Evolutionary conservation across 2,329 filamentous ascomycete genomes (phyloP).

Genomic region (Atkinsonella texensis): DNA sequence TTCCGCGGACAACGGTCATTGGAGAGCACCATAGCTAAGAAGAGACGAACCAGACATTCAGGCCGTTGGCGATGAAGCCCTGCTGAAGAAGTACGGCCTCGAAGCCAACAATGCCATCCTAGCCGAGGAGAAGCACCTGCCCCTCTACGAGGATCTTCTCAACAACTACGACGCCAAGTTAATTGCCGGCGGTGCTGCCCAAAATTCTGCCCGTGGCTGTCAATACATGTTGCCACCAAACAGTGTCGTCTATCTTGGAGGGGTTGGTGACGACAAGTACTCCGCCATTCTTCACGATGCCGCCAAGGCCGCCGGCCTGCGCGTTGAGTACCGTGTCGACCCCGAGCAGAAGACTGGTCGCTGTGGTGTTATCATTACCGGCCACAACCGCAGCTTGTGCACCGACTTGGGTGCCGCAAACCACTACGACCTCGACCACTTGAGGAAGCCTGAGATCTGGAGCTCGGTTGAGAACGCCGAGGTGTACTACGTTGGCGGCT

Average conservation of each 20-base stretch:
- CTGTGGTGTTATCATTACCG: slow-evolving; percentile 94
- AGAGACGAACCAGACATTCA: slow-evolving; percentile 61
- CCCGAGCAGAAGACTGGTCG: slow-evolving; percentile 74
- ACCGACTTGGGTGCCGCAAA: slow-evolving; percentile 95
- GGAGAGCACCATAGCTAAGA: not conserved
- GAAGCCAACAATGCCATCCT: slow-evolving; percentile 98
- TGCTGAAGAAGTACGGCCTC: slow-evolving; percentile 84
- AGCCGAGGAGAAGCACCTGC: slow-evolving; percentile 80
- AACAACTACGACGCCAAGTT: slow-evolving; percentile 87
- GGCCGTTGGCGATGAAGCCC: slow-evolving; percentile 65
- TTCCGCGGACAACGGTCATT: not conserved
- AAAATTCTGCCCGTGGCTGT: slow-evolving; percentile 93
- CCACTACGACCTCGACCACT: slow-evolving; percentile 88
- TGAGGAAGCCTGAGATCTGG: slow-evolving; percentile 89
- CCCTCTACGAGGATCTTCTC: slow-evolving; percentile 85
- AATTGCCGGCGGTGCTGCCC: slow-evolving; percentile 89
- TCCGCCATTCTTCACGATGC: slow-evolving; percentile 78
- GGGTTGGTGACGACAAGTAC: slow-evolving; percentile 93
- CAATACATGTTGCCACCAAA: slow-evolving; percentile 89
- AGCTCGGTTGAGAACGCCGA: slow-evolving; percentile 77
- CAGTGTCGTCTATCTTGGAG: slow-evolving; percentile 87
- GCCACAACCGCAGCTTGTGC: slow-evolving; percentile 87
- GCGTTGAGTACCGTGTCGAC: slow-evolving; percentile 91
- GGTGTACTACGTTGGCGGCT: slow-evolving; percentile 88
- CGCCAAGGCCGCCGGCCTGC: slow-evolving; percentile 76